These are phyloP conservation scores for Oldenlandia corymbosa DNA, from an alignment of 257 asterid species.

Conservation along the genomic window DNA sequence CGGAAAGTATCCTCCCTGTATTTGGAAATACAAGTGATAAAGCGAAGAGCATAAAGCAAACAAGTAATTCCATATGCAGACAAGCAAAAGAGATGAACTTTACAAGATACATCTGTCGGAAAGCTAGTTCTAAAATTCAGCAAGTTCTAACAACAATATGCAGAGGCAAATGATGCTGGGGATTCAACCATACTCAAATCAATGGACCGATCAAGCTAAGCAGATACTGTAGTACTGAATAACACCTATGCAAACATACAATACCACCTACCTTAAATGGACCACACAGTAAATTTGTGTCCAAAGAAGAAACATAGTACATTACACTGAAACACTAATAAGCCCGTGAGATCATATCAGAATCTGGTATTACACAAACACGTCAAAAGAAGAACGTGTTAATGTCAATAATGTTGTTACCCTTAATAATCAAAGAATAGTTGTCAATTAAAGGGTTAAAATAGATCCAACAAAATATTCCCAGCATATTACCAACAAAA, in stretches of 20 bases:
- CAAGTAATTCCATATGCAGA: not conserved
- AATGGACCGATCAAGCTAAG: not conserved
- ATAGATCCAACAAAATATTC: no score
- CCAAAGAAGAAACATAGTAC: no score
- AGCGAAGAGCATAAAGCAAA: not conserved
- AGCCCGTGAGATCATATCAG: not conserved
- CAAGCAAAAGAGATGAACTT: not conserved
- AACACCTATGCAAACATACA: no score
- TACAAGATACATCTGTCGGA: not conserved
- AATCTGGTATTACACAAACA: not conserved
- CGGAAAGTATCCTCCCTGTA: constrained; percentile 79
- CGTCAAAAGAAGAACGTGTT: not conserved
- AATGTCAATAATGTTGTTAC: not conserved
- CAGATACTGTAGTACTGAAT: no score
- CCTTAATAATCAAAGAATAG: not conserved
- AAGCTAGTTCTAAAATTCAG: not conserved
- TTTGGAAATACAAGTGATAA: not conserved
- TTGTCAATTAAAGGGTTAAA: no score
- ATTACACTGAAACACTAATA: not conserved
- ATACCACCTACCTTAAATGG: no score
- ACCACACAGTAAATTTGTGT: no score
- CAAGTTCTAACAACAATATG: not conserved
- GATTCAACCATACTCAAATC: not conserved
- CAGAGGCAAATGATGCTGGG: not conserved
- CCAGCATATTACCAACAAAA: no score